Conservation (phyloP, 2,329 filamentous ascomycete genomes). For the Orbilia oligospora region DNA sequence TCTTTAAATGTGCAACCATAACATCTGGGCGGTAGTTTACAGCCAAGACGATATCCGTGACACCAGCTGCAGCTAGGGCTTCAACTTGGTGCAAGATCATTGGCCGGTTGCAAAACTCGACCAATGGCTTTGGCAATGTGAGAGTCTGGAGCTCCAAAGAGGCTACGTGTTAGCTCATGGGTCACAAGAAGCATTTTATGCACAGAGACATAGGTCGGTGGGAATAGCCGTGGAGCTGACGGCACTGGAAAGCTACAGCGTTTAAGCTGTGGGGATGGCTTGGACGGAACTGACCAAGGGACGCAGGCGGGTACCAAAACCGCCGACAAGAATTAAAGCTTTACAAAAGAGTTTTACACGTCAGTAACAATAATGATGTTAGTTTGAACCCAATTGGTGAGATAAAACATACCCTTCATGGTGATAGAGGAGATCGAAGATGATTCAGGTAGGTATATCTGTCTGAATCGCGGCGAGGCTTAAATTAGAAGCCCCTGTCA, state of each 20-base stretch:
- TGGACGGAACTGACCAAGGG: slow-evolving; percentile 79
- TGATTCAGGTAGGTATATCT: slow-evolving; percentile 39
- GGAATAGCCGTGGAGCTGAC: background rate
- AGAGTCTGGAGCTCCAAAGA: slow-evolving; percentile 77
- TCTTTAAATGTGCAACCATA: slow-evolving; percentile 93
- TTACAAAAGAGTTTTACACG: slow-evolving; percentile 53
- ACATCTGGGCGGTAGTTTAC: slow-evolving; percentile 99
- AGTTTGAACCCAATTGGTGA: background rate
- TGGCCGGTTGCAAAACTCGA: slow-evolving; percentile 98
- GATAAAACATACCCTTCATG: slow-evolving; percentile 47
- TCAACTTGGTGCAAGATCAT: slow-evolving; percentile 99
- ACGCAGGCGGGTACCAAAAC: slow-evolving; percentile 97
- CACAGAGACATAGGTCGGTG: background rate
- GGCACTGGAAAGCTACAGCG: background rate
- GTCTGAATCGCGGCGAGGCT: slow-evolving; percentile 38
- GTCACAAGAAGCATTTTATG: background rate
- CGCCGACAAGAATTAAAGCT: slow-evolving; percentile 99
- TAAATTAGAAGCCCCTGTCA: slow-evolving; percentile 33
- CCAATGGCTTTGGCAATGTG: slow-evolving; percentile 95
- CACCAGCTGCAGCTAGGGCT: slow-evolving; percentile 90
- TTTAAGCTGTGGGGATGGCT: slow-evolving; percentile 62
- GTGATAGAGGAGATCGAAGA: slow-evolving; percentile 15
- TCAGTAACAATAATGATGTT: slow-evolving; percentile 13
- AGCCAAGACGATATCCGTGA: slow-evolving; percentile 96
- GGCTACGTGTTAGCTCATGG: slow-evolving; percentile 35